phyloP scores from a whole-genome alignment of 495 filamentous ascomycete species.

The Monascus purpureus region DNA sequence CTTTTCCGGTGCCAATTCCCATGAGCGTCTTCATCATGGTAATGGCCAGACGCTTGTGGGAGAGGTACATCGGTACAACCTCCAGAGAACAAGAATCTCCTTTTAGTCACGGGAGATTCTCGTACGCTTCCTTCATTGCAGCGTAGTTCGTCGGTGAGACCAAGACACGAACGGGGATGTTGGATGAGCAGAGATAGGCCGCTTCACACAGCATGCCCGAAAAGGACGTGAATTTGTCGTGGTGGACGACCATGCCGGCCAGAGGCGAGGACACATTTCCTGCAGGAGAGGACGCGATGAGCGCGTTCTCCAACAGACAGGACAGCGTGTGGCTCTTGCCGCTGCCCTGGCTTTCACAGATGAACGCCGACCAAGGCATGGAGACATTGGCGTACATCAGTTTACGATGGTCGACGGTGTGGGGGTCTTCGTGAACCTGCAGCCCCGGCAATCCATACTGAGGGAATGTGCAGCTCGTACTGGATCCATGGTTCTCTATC shows the following conservation, averaged over 20 bases:
- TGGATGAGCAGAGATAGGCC: constrained; percentile 37
- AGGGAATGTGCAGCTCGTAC: not conserved
- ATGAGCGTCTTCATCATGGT: constrained; percentile 47
- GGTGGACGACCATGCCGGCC: constrained; percentile 56
- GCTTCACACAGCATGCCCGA: constrained; percentile 43
- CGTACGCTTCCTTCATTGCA: constrained; percentile 17
- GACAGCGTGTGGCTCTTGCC: constrained; percentile 65
- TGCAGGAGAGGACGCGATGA: constrained; percentile 32
- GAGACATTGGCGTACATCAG: constrained; percentile 37
- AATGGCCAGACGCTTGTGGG: constrained; percentile 40
- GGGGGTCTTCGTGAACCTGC: not conserved
- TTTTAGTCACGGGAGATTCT: constrained; percentile 8
- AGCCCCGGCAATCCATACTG: constrained; percentile 1
- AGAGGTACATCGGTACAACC: constrained; percentile 36
- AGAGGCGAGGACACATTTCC: constrained; percentile 35
- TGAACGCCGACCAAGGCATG: constrained; percentile 54
- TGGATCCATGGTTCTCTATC: not conserved
- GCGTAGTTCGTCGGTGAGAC: constrained; percentile 42
- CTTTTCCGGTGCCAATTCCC: constrained; percentile 33
- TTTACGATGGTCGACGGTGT: not conserved
- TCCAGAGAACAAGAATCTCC: constrained; percentile 7
- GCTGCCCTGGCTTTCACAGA: constrained; percentile 64
- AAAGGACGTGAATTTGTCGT: constrained; percentile 37
- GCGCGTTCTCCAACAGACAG: constrained; percentile 46
- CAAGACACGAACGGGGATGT: constrained; percentile 41